Conservation (phyloP, 1,284 basidiomycete genomes). For the Stereum hirsutum region DNA sequence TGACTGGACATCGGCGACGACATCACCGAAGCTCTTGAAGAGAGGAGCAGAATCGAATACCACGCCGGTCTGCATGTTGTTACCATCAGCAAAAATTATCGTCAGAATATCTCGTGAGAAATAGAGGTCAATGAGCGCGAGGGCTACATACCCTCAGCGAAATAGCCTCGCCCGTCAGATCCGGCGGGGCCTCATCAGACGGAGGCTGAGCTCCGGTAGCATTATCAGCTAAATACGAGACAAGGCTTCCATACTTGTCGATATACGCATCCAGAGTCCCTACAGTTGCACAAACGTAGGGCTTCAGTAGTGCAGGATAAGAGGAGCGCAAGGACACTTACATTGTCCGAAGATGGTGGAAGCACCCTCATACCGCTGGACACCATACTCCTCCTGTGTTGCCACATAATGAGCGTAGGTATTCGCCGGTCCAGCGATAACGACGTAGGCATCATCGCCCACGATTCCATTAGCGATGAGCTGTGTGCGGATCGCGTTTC, state of each 20-base stretch:
- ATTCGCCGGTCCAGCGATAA: constrained; percentile 73
- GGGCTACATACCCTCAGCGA: constrained; percentile 55
- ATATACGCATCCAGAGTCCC: constrained; percentile 75
- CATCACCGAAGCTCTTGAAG: constrained; percentile 56
- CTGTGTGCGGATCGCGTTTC: constrained; percentile 51
- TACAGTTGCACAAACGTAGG: constrained; percentile 16
- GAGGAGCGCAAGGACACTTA: constrained; percentile 25
- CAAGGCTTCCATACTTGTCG: constrained; percentile 61
- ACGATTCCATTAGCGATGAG: constrained; percentile 58
- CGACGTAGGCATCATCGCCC: constrained; percentile 60
- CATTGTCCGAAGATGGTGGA: constrained; percentile 75
- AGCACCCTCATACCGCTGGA: constrained; percentile 78
- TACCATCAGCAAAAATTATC: background rate
- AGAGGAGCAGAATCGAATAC: constrained; percentile 50
- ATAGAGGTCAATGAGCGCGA: too few relatives aligned
- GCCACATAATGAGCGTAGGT: constrained; percentile 74
- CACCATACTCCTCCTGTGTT: constrained; percentile 66
- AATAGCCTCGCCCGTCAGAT: constrained; percentile 60
- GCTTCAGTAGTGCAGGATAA: background rate
- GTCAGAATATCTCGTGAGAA: background rate
- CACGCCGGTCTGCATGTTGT: constrained; percentile 40
- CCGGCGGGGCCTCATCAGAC: constrained; percentile 57
- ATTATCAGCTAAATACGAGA: constrained; percentile 49
- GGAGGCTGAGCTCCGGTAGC: constrained; percentile 36
- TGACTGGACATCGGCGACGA: constrained; percentile 49